A percentile compares a stretch with the other conserved stretches of the same genome.
Evolutionary conservation across 2,329 filamentous ascomycete genomes (phyloP).

Genomic region (Apiospora malaysiana): DNA sequence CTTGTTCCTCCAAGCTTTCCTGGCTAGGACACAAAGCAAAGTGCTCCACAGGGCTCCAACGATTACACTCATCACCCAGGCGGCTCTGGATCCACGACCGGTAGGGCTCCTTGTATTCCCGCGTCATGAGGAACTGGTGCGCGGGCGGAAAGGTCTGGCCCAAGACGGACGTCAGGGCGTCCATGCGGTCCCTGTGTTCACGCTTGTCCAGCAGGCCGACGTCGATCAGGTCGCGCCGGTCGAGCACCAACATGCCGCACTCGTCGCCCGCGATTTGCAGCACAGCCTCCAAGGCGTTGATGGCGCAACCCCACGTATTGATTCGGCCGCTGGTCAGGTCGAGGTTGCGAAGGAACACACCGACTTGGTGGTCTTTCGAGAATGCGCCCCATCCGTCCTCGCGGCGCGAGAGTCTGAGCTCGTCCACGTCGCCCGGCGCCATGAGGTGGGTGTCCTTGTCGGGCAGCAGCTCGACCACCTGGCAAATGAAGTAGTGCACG

Average conservation of each 20-base stretch:
- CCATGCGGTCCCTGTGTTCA: neutral
- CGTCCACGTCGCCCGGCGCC: neutral
- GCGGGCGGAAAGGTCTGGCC: slow-evolving; percentile 9
- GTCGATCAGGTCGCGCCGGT: neutral
- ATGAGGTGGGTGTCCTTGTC: neutral
- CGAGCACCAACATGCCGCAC: neutral
- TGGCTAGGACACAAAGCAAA: neutral
- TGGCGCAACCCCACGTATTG: neutral
- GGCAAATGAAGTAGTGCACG: neutral
- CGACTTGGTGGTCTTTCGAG: neutral
- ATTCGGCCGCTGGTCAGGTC: neutral
- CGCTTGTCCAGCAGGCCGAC: neutral
- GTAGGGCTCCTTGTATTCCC: neutral
- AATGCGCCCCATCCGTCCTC: neutral
- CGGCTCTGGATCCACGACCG: neutral
- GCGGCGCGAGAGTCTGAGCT: neutral
- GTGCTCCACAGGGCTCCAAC: neutral
- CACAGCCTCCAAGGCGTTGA: neutral
- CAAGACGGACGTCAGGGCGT: neutral
- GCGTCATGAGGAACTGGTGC: neutral
- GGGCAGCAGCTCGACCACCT: neutral
- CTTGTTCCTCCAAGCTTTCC: neutral
- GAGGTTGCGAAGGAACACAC: neutral
- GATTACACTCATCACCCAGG: neutral
- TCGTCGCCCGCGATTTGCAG: neutral